These are phyloP conservation scores for Lipomyces chichibuensis DNA, from an alignment of 805 yeast genomes.

Conservation along the genomic window DNA sequence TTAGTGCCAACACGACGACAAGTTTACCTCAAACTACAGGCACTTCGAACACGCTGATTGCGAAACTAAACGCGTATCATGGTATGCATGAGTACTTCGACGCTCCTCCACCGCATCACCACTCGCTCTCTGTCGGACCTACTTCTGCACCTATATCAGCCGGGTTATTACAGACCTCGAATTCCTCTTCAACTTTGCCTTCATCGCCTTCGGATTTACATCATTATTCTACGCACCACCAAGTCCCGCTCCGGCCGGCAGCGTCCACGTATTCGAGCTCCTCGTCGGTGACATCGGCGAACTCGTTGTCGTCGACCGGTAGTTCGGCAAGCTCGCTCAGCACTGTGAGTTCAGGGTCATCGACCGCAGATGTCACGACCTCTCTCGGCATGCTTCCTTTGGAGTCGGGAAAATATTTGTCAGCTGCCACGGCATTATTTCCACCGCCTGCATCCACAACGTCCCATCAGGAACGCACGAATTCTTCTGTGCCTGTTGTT, in stretches of 20 bases:
- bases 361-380: conserved; percentile 3
- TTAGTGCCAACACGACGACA: neutral
- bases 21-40: neutral
- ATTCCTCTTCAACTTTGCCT: neutral
- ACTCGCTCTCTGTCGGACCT: neutral
- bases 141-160: neutral
- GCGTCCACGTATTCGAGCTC: conserved; percentile 26
- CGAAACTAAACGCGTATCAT: conserved; percentile 17
- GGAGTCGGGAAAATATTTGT: neutral
- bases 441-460: neutral
- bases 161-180: neutral
- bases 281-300: conserved; percentile 16
- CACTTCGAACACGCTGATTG: conserved; percentile 27
- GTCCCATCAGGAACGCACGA: neutral
- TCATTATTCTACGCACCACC: conserved; percentile 5
- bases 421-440: conserved; percentile 3
- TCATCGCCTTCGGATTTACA: conserved; percentile 3
- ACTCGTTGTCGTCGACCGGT: neutral
- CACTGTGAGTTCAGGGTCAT: neutral
- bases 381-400: neutral
- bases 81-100: conserved; percentile 32
- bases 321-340: conserved; percentile 2
- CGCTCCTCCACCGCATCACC: conserved; percentile 1
- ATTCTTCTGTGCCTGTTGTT: neutral
- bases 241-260: conserved; percentile 9